A percentile compares a stretch with the other conserved stretches of the same genome.
Conservation (phyloP, 495 filamentous ascomycete genomes). For the Penicillium taxi region DNA sequence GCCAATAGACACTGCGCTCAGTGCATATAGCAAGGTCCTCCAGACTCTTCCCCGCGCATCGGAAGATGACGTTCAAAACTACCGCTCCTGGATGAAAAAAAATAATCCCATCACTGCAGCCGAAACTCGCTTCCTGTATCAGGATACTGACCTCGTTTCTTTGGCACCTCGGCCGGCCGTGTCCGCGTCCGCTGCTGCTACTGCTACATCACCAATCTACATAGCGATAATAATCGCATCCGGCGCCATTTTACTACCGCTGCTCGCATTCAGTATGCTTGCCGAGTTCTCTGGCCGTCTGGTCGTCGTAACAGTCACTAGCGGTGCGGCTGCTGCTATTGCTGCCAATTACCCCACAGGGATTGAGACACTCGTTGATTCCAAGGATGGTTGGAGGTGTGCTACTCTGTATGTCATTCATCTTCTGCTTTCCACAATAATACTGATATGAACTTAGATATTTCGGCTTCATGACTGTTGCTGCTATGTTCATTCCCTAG, state of each 20-base stretch:
- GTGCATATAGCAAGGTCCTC: conserved; percentile 56
- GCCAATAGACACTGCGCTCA: conserved; percentile 59
- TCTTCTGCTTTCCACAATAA: not conserved
- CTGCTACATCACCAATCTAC: conserved; percentile 25
- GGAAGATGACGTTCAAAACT: conserved; percentile 51
- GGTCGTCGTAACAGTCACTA: conserved; percentile 39
- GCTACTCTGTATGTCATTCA: conserved; percentile 27
- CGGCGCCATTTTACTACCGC: conserved; percentile 47
- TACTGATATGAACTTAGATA: conserved; percentile 23
- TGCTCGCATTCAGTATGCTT: conserved; percentile 50
- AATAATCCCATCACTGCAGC: conserved; percentile 52
- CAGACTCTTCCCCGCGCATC: conserved; percentile 48
- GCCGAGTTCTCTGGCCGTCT: conserved; percentile 47
- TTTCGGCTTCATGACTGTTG: conserved; percentile 36
- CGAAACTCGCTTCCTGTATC: conserved; percentile 64
- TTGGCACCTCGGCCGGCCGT: conserved; percentile 28
- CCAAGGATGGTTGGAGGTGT: conserved; percentile 36
- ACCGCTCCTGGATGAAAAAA: conserved; percentile 57
- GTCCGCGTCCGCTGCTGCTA: no score
- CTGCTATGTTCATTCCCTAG: conserved; percentile 36
- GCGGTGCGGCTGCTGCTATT: conserved; percentile 31
- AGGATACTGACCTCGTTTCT: conserved; percentile 56
- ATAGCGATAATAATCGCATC: conserved; percentile 47
- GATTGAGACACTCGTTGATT: conserved; percentile 28
- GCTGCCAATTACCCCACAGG: conserved; percentile 33